Conservation (phyloP, 108 stramenopile species). For the Aureococcus anophagefferens region DNA sequence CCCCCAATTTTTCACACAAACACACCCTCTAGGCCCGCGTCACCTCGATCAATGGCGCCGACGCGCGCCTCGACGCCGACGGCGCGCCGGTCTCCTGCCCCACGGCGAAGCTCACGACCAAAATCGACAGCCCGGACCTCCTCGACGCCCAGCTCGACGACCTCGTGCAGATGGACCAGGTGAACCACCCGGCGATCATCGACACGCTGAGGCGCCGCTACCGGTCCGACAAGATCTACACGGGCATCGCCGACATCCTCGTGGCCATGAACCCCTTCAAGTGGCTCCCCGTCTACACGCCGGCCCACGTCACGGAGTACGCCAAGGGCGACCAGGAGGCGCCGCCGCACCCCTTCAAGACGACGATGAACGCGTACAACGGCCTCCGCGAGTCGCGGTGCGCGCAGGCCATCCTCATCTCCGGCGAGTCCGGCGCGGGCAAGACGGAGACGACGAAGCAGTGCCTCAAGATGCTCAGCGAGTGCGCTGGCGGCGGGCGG, state of each 20-base stretch:
- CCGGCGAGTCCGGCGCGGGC: constrained; percentile 48
- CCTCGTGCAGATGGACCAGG: not conserved
- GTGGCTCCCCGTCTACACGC: constrained; percentile 75
- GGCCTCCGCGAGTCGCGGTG: constrained; percentile 45
- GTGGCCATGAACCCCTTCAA: constrained; percentile 98
- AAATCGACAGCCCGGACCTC: too few species aligned
- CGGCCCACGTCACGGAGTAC: constrained; percentile 50
- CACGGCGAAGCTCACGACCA: too few species aligned
- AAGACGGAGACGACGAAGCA: constrained; percentile 53
- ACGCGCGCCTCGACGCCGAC: too few species aligned
- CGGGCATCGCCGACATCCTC: constrained; percentile 93
- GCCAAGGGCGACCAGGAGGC: not conserved
- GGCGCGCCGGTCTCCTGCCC: too few species aligned
- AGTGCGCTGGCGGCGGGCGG: not conserved
- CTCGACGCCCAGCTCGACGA: too few species aligned
- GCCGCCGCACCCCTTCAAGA: constrained; percentile 35
- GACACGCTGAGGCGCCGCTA: not conserved
- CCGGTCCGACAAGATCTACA: constrained; percentile 63
- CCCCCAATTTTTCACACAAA: too few species aligned
- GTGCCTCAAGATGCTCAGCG: constrained; percentile 41
- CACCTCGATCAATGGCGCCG: too few species aligned
- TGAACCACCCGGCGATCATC: not conserved
- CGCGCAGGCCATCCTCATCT: constrained; percentile 44
- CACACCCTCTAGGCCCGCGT: too few species aligned
- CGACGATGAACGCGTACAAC: constrained; percentile 80